phyloP scores from a whole-genome alignment of 192 early-diverging fungal species.

The Podila clonocystis region DNA sequence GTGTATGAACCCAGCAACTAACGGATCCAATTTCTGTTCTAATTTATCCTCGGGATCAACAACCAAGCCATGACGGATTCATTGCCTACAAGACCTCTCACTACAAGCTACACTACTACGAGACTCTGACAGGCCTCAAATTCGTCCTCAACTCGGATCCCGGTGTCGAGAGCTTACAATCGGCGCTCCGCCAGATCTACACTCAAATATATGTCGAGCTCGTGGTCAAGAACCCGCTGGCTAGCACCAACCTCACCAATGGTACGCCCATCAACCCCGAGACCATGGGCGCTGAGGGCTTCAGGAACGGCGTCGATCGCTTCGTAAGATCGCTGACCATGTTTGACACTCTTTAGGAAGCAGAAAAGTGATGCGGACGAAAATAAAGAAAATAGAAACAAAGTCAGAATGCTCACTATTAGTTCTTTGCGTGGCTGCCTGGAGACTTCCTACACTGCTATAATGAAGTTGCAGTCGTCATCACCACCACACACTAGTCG shows the following conservation, averaged over 20 bases:
- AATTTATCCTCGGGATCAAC: no score
- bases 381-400: not conserved
- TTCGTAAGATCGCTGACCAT: constrained; percentile 61
- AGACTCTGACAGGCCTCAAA: constrained; percentile 87
- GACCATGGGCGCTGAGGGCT: constrained; percentile 65
- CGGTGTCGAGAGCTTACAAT: constrained; percentile 68
- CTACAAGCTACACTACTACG: constrained; percentile 93
- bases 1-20: no score
- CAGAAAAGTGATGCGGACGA: not conserved
- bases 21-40: no score
- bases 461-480: no score
- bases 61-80: constrained; percentile 69
- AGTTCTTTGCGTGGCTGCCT: no score
- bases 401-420: no score
- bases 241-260: constrained; percentile 7
- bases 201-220: constrained; percentile 92
- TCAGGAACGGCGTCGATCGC: constrained; percentile 62
- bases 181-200: constrained; percentile 84
- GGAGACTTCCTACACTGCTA: no score
- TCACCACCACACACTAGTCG: no score
- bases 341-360: constrained; percentile 55
- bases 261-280: constrained; percentile 49
- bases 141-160: constrained; percentile 91
- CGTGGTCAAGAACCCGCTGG: constrained; percentile 90
- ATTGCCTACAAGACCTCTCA: constrained; percentile 80